A percentile compares a stretch with the other conserved stretches of the same genome.
phyloP scores from a whole-genome alignment of 768 basidiomycete species.

The Lentinula sp. region DNA sequence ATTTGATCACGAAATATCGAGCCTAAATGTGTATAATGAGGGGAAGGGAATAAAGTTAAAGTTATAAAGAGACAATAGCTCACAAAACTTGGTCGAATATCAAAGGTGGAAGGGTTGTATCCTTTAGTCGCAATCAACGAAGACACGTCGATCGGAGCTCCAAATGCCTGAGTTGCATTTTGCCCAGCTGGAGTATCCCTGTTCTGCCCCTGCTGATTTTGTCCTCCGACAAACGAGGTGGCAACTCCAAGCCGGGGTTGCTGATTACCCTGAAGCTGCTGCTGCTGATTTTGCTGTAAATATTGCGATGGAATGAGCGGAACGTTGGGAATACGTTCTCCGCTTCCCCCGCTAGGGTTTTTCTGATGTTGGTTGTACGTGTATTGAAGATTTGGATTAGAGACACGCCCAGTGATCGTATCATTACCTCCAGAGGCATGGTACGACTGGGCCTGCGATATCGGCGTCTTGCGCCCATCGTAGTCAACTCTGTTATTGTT shows the following conservation, averaged over 20 bases:
- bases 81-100: constrained; percentile 73
- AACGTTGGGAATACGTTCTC: constrained; percentile 49
- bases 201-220: constrained; percentile 18
- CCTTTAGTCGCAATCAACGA: constrained; percentile 83
- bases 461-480: constrained; percentile 61
- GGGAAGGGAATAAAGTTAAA: constrained; percentile 2
- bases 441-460: constrained; percentile 36
- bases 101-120: constrained; percentile 85
- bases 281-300: constrained; percentile 52
- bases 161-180: constrained; percentile 27
- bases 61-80: constrained; percentile 19
- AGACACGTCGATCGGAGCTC: constrained; percentile 78
- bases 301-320: constrained; percentile 73
- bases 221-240: constrained; percentile 22
- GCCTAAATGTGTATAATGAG: constrained; percentile 42
- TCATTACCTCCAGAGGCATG: constrained; percentile 39
- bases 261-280: constrained; percentile 35
- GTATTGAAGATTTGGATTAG: constrained; percentile 67
- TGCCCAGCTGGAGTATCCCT: constrained; percentile 20
- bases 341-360: constrained; percentile 21
- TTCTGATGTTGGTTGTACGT: constrained; percentile 45
- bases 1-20: constrained; percentile 96
- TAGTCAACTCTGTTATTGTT: constrained; percentile 44
- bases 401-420: constrained; percentile 46
- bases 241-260: constrained; percentile 32